phyloP scores from a whole-genome alignment of 805 yeast genomes.

The Zygoascus flipseniorum region DNA sequence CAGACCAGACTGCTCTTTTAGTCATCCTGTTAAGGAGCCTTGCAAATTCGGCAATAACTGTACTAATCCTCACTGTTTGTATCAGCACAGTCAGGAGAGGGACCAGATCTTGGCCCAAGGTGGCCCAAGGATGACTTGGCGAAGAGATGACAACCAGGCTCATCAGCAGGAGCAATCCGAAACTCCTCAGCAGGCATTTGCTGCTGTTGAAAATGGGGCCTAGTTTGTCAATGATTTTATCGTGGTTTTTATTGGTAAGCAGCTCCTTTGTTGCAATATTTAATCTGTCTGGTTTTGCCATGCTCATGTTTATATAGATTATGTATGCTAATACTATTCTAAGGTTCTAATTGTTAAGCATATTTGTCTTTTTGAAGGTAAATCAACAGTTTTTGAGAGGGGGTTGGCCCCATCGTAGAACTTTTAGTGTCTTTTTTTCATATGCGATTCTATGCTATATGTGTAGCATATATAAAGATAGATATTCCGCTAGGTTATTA shows the following conservation, averaged over 20 bases:
- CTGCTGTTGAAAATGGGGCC: neutral
- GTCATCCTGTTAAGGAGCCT: constrained; percentile 71
- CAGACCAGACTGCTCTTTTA: constrained; percentile 71
- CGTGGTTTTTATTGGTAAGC: neutral
- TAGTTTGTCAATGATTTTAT: neutral
- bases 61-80: constrained; percentile 61
- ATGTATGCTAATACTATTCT: neutral
- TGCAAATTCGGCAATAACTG: constrained; percentile 78
- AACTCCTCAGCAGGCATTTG: neutral
- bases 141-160: constrained; percentile 1
- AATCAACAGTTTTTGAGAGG: too few species aligned
- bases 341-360: neutral
- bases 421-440: too few species aligned
- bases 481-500: neutral
- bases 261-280: neutral
- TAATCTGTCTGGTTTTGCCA: neutral
- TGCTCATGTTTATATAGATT: neutral
- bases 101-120: constrained; percentile 29
- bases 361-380: neutral
- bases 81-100: constrained; percentile 69
- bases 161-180: neutral
- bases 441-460: too few species aligned
- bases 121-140: constrained; percentile 14
- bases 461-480: too few species aligned
- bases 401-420: too few species aligned